phyloP scores from a whole-genome alignment of 352 stramenopile species.

The Pythium aristosporum region DNA sequence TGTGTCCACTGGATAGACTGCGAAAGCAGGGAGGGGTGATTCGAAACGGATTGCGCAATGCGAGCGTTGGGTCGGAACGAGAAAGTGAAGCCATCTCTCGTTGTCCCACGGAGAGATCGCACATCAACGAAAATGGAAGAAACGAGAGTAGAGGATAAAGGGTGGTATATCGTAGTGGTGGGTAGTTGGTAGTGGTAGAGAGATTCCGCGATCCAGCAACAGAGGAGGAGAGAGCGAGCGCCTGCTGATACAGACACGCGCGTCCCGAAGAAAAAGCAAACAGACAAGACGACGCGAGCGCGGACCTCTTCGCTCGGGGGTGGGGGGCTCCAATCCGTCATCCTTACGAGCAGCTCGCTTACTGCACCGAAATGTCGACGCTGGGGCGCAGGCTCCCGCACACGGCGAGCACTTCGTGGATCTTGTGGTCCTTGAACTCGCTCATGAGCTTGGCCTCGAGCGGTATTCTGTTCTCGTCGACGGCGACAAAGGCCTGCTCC shows the following conservation, averaged over 20 bases:
- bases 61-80: too few species aligned
- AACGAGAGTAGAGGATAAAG: too few species aligned
- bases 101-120: background rate
- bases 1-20: too few species aligned
- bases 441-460: slow-evolving; percentile 87
- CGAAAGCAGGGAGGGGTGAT: too few species aligned
- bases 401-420: slow-evolving; percentile 95
- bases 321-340: background rate
- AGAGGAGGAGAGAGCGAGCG: background rate
- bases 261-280: background rate
- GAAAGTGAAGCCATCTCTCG: too few species aligned
- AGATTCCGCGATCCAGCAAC: background rate
- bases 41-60: too few species aligned
- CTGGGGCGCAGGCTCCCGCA: slow-evolving; percentile 95
- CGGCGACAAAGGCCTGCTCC: slow-evolving; percentile 94
- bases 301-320: too few species aligned
- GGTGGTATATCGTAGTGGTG: too few species aligned
- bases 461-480: slow-evolving; percentile 93
- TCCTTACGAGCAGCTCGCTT: slow-evolving; percentile 21
- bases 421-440: slow-evolving; percentile 95
- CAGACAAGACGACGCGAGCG: background rate
- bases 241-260: background rate
- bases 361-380: slow-evolving; percentile 93
- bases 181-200: too few species aligned
- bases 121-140: background rate